Percentiles rank a stretch among this genome's conserved stretches.
Evolutionary conservation across 2,329 filamentous ascomycete genomes (phyloP).

Genomic region (Botryosphaeria dothidea): DNA sequence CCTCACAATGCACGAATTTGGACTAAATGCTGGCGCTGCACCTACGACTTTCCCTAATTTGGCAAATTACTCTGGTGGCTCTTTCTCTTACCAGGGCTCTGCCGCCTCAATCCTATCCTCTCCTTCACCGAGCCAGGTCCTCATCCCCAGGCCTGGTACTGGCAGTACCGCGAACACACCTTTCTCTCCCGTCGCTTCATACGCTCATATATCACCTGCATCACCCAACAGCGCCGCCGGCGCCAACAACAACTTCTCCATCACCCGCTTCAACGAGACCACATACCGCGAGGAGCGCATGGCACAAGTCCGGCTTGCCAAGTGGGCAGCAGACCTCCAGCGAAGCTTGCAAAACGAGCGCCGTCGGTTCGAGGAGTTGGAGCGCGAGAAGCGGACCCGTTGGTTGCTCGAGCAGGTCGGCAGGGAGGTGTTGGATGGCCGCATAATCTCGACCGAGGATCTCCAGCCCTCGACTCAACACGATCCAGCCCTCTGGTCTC

Average conservation of each 20-base stretch:
- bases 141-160: constrained; percentile 32
- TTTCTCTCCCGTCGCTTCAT: constrained; percentile 31
- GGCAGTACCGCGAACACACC: constrained; percentile 15
- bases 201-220: constrained; percentile 34
- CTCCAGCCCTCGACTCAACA: constrained; percentile 19
- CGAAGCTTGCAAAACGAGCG: constrained; percentile 72
- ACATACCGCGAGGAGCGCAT: constrained; percentile 61
- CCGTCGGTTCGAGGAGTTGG: constrained; percentile 65
- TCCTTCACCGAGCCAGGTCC: constrained; percentile 39
- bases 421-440: constrained; percentile 55
- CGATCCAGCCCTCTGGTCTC: constrained; percentile 1
- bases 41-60: constrained; percentile 16
- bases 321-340: constrained; percentile 82
- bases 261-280: constrained; percentile 57
- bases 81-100: constrained; percentile 30
- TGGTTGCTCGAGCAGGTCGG: constrained; percentile 73
- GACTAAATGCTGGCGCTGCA: constrained; percentile 22
- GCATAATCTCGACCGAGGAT: constrained; percentile 27
- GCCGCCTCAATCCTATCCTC: constrained; percentile 36
- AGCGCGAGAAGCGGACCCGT: constrained; percentile 61
- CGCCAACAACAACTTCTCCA: constrained; percentile 34
- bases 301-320: constrained; percentile 71
- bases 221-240: constrained; percentile 32
- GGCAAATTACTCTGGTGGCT: not conserved
- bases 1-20: constrained; percentile 25